Evolutionary conservation across 169 alveolate genomes (phyloP), one percentile per base, ranked within the genome.

Genomic region (Neospora caninum): DNA sequence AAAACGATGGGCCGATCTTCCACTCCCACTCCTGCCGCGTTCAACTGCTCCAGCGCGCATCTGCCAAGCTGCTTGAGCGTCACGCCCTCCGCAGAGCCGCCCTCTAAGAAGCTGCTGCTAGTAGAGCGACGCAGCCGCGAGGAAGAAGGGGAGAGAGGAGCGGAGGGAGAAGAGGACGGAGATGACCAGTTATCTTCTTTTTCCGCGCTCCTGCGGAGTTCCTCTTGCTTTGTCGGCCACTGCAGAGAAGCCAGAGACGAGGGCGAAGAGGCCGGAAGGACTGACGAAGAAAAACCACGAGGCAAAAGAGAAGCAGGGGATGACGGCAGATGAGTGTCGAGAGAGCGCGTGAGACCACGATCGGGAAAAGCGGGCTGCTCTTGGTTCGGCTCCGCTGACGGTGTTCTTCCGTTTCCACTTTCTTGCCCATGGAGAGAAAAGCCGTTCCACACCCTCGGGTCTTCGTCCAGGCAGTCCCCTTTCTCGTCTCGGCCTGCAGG

Each of bases 1-100:
- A 88, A 88, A 41, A 88, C 58, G 25, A 88, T 88, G 4, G 93
- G 93, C 25, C 93, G 2, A 20, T 41, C 87, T 10, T 29, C 80
- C 54, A 2, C 84, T 0, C 93, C 93, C 1, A 82, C 89, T 13
- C 89, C 89, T 10, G 89, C 89, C 10, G 89, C 89, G 22, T 41
- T 13, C 18, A 82, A 49, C 89, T 82, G 89, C 89, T 42, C 43
- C 67, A 13, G 67, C 29, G 36, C 89, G 25, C 89, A 39, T 25
- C 64, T 1, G 20, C 89, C 89, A 31, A 82, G n/a, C 89, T 82
- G 89, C 89, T 42, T 18, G 31, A 82, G 67, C 0, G 53, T 82
- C 39, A 42, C 69, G 18, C 89, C 89, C 49, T 80, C 88, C 69
- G 49, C 4, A 0, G 86, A n/a, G 39, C 49, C 49, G 27, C 39